These are phyloP conservation scores for Pyracantha coccinea DNA, from an alignment of 331 rosid genomes.

Conservation along the genomic window DNA sequence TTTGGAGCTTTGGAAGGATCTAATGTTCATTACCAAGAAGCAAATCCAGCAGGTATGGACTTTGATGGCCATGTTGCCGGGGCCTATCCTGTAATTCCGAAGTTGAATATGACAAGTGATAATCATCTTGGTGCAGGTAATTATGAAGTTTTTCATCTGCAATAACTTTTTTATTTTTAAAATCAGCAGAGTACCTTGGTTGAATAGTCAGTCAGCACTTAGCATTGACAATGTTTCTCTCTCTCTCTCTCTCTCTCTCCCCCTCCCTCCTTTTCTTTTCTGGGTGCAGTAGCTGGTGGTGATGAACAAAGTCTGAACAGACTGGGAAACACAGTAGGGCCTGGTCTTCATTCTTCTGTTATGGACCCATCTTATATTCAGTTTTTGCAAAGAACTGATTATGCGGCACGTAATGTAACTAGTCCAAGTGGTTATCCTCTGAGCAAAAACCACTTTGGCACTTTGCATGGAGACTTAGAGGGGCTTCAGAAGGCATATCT, in stretches of 20 bases:
- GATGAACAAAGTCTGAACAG: conserved; percentile 37
- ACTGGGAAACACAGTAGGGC: conserved; percentile 35
- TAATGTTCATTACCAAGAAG: conserved; percentile 20
- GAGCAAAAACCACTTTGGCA: conserved; percentile 41
- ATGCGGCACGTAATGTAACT: conserved; percentile 35
- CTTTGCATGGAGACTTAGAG: conserved; percentile 56
- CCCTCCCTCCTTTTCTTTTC: background rate
- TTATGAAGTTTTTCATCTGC: conserved; percentile 4
- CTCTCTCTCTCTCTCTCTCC: background rate
- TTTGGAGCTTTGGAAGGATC: conserved; percentile 31
- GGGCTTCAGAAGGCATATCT: conserved; percentile 67
- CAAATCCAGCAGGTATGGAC: conserved; percentile 29
- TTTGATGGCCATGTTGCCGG: conserved; percentile 35
- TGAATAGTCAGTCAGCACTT: background rate
- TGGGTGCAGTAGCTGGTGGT: conserved; percentile 27
- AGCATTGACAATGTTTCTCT: background rate
- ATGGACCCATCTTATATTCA: conserved; percentile 41
- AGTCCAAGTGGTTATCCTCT: conserved; percentile 48
- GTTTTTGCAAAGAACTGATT: conserved; percentile 50
- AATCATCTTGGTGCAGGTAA: conserved; percentile 52
- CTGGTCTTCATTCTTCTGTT: conserved; percentile 38
- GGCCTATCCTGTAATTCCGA: conserved; percentile 42
- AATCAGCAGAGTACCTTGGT: background rate
- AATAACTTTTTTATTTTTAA: background rate
- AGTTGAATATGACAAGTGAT: conserved; percentile 28